Evolutionary conservation across 169 alveolate genomes (phyloP), one percentile per base, ranked within the genome.

Genomic region (Plasmodium coatneyi): DNA sequence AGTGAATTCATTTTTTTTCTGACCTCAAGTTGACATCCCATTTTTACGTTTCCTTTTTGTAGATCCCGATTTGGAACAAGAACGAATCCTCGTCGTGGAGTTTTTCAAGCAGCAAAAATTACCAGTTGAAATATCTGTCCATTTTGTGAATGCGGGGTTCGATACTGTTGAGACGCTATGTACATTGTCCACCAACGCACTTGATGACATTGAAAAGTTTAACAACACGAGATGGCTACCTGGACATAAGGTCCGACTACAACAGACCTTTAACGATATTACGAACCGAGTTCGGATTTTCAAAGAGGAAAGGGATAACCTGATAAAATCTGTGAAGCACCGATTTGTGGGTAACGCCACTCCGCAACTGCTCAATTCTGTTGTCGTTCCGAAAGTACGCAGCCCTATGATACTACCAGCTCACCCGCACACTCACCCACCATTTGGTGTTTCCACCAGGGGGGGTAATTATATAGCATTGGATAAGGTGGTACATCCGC

Each of bases 141-240:
- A 97, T 87, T 97, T 97, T 92, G 96, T 97, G 28, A 95, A 93
- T 79, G 98, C 98, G 5, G 98, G 98, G 5, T 97, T 96, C 86
- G 98, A 97, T 83, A 97, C 98, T 5, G 93, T 97, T 39, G 98
- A 97, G 86, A 96, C 98, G 34, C 92, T 97, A 76, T 92, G 96
- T 22, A 96, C 98, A 39, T 93, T 97, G 72, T 97, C 97, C 36
- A 92, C 96, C 43, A 98, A 96, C 80, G 83, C 98, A 5, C 93
- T 97, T 84, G 98, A 96, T 54, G 98, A 97, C 80, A 97, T 97
- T 43, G 98, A 97, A 93, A 87, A 93, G 43, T 97, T 95, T 95
- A 96, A 96, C 66, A 95, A 96, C 46, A 97, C 97, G 34, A 93
- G 96, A 80, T 97, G 98, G 98, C 96, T 97, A 46, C 98, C 98